Evolutionary conservation across 768 basidiomycete genomes (phyloP).

Genomic region (Podaxis sp.): DNA sequence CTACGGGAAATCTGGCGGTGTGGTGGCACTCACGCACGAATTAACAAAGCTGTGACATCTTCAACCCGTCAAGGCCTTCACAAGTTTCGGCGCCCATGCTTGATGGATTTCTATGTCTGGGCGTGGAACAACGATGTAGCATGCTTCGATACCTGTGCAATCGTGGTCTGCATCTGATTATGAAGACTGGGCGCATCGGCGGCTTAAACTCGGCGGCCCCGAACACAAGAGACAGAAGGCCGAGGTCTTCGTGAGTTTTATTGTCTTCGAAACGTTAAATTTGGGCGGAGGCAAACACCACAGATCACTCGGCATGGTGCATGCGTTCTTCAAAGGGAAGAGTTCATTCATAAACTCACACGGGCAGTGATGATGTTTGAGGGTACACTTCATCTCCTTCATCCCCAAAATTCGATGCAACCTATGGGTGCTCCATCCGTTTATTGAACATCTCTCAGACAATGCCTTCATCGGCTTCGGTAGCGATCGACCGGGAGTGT

Average conservation of each 20-base stretch:
- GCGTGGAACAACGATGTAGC: background rate
- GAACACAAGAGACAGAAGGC: conserved; percentile 63
- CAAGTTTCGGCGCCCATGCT: background rate
- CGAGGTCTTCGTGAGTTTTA: conserved; percentile 62
- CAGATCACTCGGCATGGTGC: conserved; percentile 84
- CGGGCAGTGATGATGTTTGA: conserved; percentile 91
- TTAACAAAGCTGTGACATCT: background rate
- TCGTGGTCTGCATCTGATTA: conserved; percentile 5
- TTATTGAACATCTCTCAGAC: conserved; percentile 73
- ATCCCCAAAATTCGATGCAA: conserved; percentile 76
- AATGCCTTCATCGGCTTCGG: conserved; percentile 81
- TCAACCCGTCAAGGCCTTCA: background rate
- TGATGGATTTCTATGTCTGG: background rate
- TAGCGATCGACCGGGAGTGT: conserved; percentile 72
- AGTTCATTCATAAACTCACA: conserved; percentile 80
- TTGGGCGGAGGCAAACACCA: conserved; percentile 1
- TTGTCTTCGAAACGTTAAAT: background rate
- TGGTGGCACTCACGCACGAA: background rate
- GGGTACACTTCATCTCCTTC: conserved; percentile 77
- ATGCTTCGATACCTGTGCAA: background rate
- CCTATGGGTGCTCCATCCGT: conserved; percentile 61
- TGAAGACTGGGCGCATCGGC: conserved; percentile 15
- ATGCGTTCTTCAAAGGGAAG: conserved; percentile 74
- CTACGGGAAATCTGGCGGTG: too few relatives aligned
- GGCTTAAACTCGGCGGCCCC: conserved; percentile 24